These are phyloP conservation scores for Diaporthe longicolla DNA, from an alignment of 2,329 filamentous ascomycete species.

Conservation along the genomic window DNA sequence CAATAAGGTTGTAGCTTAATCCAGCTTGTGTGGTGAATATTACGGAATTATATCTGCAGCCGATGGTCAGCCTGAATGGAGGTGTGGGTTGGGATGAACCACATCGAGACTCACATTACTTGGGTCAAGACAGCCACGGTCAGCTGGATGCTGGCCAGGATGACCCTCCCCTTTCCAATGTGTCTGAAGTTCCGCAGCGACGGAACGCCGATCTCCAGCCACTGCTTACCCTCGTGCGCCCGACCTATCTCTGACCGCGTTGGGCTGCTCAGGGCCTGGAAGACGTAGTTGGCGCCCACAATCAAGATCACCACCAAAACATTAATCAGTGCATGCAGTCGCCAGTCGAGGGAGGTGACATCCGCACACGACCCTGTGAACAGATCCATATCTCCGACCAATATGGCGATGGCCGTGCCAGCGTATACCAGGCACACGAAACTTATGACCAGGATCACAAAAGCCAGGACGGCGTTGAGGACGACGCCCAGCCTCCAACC, in stretches of 20 bases:
- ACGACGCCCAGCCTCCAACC: slow-evolving; percentile 65
- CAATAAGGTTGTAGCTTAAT: slow-evolving; percentile 51
- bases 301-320: slow-evolving; percentile 59
- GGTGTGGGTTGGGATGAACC: slow-evolving; percentile 1
- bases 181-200: slow-evolving; percentile 64
- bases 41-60: slow-evolving; percentile 65
- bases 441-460: slow-evolving; percentile 46
- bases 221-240: slow-evolving; percentile 61
- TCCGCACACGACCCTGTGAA: slow-evolving; percentile 56
- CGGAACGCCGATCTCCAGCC: slow-evolving; percentile 69
- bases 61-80: not conserved
- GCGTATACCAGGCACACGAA: slow-evolving; percentile 55
- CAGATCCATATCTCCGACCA: slow-evolving; percentile 55
- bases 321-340: slow-evolving; percentile 61
- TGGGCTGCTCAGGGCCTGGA: slow-evolving; percentile 68
- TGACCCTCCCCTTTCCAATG: slow-evolving; percentile 58
- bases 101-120: slow-evolving; percentile 60
- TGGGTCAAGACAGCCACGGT: slow-evolving; percentile 60
- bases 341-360: slow-evolving; percentile 56
- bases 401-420: slow-evolving; percentile 51
- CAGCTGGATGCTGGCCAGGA: slow-evolving; percentile 57
- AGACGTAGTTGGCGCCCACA: slow-evolving; percentile 65
- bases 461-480: slow-evolving; percentile 57
- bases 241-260: slow-evolving; percentile 63
- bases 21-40: slow-evolving; percentile 59